Base-by-base conservation (phyloP, 768 basidiomycete species). In the Rhodotorula babjevae region DNA sequence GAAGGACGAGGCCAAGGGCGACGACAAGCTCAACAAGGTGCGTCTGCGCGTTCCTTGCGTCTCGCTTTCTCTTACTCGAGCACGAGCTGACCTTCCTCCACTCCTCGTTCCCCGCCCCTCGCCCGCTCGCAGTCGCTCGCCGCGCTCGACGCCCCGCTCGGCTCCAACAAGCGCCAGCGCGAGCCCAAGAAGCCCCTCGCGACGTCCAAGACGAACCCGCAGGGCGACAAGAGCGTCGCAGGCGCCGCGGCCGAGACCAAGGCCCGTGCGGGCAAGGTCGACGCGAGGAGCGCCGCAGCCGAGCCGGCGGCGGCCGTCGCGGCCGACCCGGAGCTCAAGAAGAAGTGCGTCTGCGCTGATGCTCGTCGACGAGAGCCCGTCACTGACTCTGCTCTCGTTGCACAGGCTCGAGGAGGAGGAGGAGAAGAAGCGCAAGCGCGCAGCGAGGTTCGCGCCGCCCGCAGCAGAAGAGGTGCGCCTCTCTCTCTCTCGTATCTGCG, bases 391-490 rank as follows among this genome's bases (percentile, higher is more conserved):
- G n/a, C 19, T 1, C 47, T 11, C 19, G 29, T 18, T 2, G 57
- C 36, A 23, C 61, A 71, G 70, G 31, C 14, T 75, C 27, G 69
- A 46, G 7, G 73, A 68, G 29, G 78, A 79, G 47, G 78, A 79
- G 61, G 77, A 77, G 55, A 74, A 69, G 74, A 79, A 77, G 67
- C 63, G 75, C 62, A 79, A 79, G 68, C 73, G 78, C 11, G 73
- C 73, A 5, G 77, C 66, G 49, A 65, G 72, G 62, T 77, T 77
- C 60, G 70, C 60, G 11, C 16, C 33, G 40, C 31, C 59, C 6
- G 18, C 50, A 10, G 33, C 59, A 27, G 40, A 14, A 8, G 56
- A n/a, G 15, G n/a, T 56, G 3, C 53, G 27, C 19, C 36, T 11
- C 23, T 47, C 5, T 11, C 46, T 18, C 44, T 33, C 9, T 29